Evolutionary conservation across 495 filamentous ascomycete genomes (phyloP), one percentile per base, ranked within the genome.

Genomic region (Xylaria scruposa): DNA sequence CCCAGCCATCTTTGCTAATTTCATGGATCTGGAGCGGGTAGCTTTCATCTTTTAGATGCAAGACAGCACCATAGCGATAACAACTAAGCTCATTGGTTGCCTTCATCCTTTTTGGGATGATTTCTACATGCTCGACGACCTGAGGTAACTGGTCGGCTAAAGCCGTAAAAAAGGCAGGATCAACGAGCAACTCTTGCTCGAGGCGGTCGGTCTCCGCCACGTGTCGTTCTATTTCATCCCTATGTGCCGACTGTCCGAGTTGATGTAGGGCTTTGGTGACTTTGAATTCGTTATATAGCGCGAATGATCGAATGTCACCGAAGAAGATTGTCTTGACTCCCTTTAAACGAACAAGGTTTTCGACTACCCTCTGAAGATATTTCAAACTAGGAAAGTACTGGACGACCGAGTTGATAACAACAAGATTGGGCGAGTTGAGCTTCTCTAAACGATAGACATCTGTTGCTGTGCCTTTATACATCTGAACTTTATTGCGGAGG

Each of bases 91-190:
- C 72, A 33, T 75, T 75, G 38, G 71, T 74, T 17, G 74, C 72
- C 38, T 61, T 40, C 74, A 75, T 75, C 38, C 54, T 75, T 56
- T 75, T 75, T 10, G 74, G 72, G 17, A 75, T 38, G 26, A 75
- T 71, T 40, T 75, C 72, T n/a, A 75, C 67, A 56, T 75, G 74
- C 54, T 67, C 44, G 51, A 72, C 38, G n/a, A 59, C 64, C n/a
- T 68, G 26, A 29, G 70, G 70, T 4, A 61, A 49, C 12, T 21
- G 63, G 21, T 67, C 46, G 15, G 21, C 5, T 15, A 72, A 31
- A 38, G 36, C 26, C 4, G 70, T 72, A 24, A 72, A 72, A 38
- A 72, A 72, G 15, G 64, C 51, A 42, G 70, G 70, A 24, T 72
- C 70, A 13, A 68, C 64, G 15, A 72, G 64, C 24, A 72, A 46